Evolutionary conservation across 495 filamentous ascomycete genomes (phyloP).

Genomic region (Neurospora tetraspora): DNA sequence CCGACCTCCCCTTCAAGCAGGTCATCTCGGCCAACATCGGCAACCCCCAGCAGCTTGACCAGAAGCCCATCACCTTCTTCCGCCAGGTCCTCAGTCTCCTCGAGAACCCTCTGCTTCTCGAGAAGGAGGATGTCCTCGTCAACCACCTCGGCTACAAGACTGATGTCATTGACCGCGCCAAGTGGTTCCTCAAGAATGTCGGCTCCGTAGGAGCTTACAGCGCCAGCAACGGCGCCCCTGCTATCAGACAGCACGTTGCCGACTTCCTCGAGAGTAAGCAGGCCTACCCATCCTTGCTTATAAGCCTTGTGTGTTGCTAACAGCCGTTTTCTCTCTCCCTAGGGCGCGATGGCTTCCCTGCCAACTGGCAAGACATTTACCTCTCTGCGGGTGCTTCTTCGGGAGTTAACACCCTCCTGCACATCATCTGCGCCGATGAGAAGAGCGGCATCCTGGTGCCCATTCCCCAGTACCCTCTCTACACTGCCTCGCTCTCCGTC

Average conservation of each 20-base stretch:
- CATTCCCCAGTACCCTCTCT: constrained; percentile 96
- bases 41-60: constrained; percentile 96
- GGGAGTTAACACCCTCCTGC: constrained; percentile 85
- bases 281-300: not conserved
- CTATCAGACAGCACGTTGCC: constrained; percentile 79
- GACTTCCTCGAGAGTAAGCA: constrained; percentile 74
- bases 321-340: not conserved
- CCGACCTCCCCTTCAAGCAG: constrained; percentile 72
- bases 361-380: constrained; percentile 70
- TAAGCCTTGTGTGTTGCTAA: not conserved
- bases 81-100: constrained; percentile 90
- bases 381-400: constrained; percentile 85
- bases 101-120: constrained; percentile 76
- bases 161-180: constrained; percentile 80
- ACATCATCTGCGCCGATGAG: constrained; percentile 73
- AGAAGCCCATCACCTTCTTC: constrained; percentile 99
- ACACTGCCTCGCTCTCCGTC: constrained; percentile 84
- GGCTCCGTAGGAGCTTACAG: constrained; percentile 95
- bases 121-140: constrained; percentile 62
- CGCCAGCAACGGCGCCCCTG: constrained; percentile 77
- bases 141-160: constrained; percentile 68
- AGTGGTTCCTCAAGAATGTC: constrained; percentile 65
- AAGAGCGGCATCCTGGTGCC: constrained; percentile 82
- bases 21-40: constrained; percentile 97
- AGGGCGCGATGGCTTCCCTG: constrained; percentile 79